These are phyloP conservation scores for Cyberlindnera sargentensis DNA, from an alignment of 805 yeast genomes.

Conservation along the genomic window DNA sequence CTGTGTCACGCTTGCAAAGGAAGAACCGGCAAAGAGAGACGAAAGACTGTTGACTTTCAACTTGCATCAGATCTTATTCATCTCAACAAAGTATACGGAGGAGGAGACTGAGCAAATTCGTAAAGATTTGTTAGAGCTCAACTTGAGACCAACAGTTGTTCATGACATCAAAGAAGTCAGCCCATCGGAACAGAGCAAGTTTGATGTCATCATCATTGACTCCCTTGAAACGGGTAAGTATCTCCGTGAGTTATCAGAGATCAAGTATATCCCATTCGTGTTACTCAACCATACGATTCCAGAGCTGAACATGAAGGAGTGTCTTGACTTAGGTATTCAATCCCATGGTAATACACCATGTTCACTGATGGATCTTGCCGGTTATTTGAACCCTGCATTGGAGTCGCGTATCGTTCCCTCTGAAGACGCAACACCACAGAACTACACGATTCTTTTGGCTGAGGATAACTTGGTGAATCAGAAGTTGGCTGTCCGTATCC, in stretches of 20 bases:
- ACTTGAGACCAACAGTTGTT: slow-evolving; percentile 57
- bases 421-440: slow-evolving; percentile 69
- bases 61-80: slow-evolving; percentile 61
- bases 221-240: slow-evolving; percentile 67
- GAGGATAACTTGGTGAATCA: slow-evolving; percentile 86
- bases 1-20: slow-evolving; percentile 64
- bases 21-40: slow-evolving; percentile 51
- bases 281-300: slow-evolving; percentile 70
- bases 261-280: slow-evolving; percentile 81
- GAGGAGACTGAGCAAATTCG: slow-evolving; percentile 45
- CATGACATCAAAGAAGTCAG: slow-evolving; percentile 50
- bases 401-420: slow-evolving; percentile 78
- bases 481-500: slow-evolving; percentile 75
- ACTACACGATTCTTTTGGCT: slow-evolving; percentile 70
- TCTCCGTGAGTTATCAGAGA: slow-evolving; percentile 63
- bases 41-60: slow-evolving; percentile 69
- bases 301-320: slow-evolving; percentile 69
- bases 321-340: slow-evolving; percentile 80
- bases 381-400: slow-evolving; percentile 76
- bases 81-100: slow-evolving; percentile 55
- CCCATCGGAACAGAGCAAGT: slow-evolving; percentile 44
- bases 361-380: slow-evolving; percentile 71
- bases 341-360: slow-evolving; percentile 89
- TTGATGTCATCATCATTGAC: slow-evolving; percentile 79
- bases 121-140: slow-evolving; percentile 43